Conservation (phyloP, 352 stramenopile species). For the Phytopythium boreale region DNA sequence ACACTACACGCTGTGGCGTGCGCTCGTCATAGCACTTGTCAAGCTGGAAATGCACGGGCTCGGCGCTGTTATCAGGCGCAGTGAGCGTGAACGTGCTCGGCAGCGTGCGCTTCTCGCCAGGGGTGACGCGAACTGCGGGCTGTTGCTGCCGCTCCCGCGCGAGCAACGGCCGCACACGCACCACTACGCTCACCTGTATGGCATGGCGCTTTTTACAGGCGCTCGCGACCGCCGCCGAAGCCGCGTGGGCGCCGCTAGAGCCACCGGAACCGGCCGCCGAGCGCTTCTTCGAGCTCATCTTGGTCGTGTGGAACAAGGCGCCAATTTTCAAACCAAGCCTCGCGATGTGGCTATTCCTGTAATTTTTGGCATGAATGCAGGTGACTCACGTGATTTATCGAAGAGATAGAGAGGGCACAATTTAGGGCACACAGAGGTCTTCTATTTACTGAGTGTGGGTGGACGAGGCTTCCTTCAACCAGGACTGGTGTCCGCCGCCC, state of each 20-base stretch:
- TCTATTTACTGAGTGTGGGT: constrained; percentile 4
- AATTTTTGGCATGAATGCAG: too few species aligned
- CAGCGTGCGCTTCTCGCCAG: not conserved
- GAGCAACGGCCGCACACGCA: constrained; percentile 34
- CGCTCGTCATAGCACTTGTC: constrained; percentile 42
- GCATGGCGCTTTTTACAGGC: not conserved
- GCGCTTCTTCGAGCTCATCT: not conserved
- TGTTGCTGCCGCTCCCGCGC: constrained; percentile 23
- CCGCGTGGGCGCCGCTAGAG: not conserved
- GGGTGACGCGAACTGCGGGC: constrained; percentile 10
- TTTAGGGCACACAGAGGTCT: constrained; percentile 7
- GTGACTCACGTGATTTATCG: not conserved
- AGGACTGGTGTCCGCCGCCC: not conserved
- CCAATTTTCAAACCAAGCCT: constrained; percentile 13
- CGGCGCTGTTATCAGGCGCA: not conserved
- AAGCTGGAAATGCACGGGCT: constrained; percentile 20
- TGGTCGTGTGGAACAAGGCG: not conserved
- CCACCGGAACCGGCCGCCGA: not conserved
- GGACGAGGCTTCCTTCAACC: not conserved
- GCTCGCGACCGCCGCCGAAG: not conserved
- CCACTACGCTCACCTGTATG: constrained; percentile 36
- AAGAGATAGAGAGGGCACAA: not conserved
- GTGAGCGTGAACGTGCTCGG: not conserved
- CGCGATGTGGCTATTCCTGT: not conserved
- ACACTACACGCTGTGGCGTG: constrained; percentile 32